phyloP scores from a whole-genome alignment of 495 filamentous ascomycete species.

The Pyrenula massariospora region DNA sequence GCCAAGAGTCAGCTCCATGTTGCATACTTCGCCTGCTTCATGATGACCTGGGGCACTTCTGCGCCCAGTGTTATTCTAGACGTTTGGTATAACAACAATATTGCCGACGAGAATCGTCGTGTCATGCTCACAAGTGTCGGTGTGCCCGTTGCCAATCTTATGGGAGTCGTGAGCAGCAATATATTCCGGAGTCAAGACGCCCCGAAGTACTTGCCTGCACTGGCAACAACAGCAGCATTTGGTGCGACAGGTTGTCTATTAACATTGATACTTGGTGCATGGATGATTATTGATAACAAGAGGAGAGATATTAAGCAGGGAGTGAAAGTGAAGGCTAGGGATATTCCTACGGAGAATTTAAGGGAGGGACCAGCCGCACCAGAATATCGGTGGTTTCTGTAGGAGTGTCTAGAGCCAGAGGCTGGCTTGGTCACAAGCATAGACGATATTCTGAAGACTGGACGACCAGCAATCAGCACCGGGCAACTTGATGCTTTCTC shows the following conservation, averaged over 20 bases:
- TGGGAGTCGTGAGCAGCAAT: conserved; percentile 65
- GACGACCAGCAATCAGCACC: too few species aligned
- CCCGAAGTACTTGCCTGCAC: conserved; percentile 63
- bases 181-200: conserved; percentile 61
- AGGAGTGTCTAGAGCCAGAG: conserved; percentile 2
- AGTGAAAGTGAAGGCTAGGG: conserved; percentile 43
- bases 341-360: conserved; percentile 57
- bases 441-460: too few species aligned
- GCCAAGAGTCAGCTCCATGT: conserved; percentile 44
- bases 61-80: conserved; percentile 40
- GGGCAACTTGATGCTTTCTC: too few species aligned
- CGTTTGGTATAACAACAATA: conserved; percentile 71
- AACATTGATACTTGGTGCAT: conserved; percentile 45
- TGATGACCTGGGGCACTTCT: conserved; percentile 66
- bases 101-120: conserved; percentile 61
- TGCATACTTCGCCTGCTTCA: conserved; percentile 68
- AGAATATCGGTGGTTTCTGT: conserved; percentile 64
- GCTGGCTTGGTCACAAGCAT: too few species aligned
- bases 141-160: conserved; percentile 68
- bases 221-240: conserved; percentile 63
- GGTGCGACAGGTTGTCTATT: conserved; percentile 51
- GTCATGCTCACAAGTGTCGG: conserved; percentile 61
- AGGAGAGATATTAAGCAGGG: conserved; percentile 50
- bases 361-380: conserved; percentile 52
- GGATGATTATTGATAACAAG: conserved; percentile 62